phyloP scores from a whole-genome alignment of 2,329 filamentous ascomycete genomes.

The Metarhizium album region DNA sequence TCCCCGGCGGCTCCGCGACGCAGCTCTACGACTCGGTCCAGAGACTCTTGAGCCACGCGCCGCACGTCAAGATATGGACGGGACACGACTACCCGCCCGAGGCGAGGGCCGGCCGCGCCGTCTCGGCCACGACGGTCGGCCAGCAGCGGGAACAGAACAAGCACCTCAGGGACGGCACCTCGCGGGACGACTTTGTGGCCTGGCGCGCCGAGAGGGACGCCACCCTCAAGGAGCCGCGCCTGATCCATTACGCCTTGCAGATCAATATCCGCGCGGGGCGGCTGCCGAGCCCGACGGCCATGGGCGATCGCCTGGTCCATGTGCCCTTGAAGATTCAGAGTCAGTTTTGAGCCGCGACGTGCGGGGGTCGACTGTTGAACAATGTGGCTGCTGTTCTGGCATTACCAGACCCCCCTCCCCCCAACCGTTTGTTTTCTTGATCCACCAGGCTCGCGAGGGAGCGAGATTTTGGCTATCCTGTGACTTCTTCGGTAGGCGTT shows the following conservation, averaged over 20 bases:
- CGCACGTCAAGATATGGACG: constrained; percentile 37
- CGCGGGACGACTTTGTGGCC: constrained; percentile 32
- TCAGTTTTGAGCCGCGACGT: too few relatives aligned
- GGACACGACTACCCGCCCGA: constrained; percentile 43
- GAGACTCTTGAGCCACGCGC: constrained; percentile 30
- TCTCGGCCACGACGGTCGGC: constrained; percentile 32
- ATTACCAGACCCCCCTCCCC: too few relatives aligned
- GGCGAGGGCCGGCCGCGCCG: constrained; percentile 17
- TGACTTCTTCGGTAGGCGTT: too few relatives aligned
- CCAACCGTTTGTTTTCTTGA: too few relatives aligned
- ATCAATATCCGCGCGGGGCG: constrained; percentile 40
- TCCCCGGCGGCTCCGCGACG: constrained; percentile 37
- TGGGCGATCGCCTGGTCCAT: constrained; percentile 23
- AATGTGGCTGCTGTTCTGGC: too few relatives aligned
- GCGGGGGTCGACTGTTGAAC: too few relatives aligned
- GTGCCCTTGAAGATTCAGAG: constrained; percentile 22
- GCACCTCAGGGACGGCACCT: constrained; percentile 32
- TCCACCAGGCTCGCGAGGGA: too few relatives aligned
- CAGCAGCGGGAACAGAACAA: constrained; percentile 37
- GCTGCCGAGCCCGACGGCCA: constrained; percentile 24
- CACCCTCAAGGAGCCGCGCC: constrained; percentile 29
- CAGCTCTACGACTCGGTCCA: constrained; percentile 32
- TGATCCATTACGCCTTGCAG: constrained; percentile 41
- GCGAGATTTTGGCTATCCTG: too few relatives aligned
- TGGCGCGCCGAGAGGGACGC: constrained; percentile 33